Percentiles rank a stretch among this genome's conserved stretches.
Evolutionary conservation across 2,329 filamentous ascomycete species (phyloP).

Genomic region (Nemania sp.): DNA sequence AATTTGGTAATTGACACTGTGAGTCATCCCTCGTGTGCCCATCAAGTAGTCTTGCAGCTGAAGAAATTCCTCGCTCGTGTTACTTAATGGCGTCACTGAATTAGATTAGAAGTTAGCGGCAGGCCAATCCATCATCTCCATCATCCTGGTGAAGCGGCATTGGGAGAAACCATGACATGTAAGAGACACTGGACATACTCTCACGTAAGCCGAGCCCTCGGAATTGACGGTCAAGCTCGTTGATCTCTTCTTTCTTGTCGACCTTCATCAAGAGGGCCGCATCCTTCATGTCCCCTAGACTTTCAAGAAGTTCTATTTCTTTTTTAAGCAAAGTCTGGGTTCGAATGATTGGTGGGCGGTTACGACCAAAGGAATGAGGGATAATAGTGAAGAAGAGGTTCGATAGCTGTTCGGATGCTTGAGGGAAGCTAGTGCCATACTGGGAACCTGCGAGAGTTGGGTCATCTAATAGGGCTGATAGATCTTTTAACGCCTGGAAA

Average conservation of each 20-base stretch:
- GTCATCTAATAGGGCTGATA: slow-evolving; percentile 68
- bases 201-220: slow-evolving; percentile 72
- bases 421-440: slow-evolving; percentile 45
- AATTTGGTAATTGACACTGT: slow-evolving; percentile 63
- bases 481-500: slow-evolving; percentile 76
- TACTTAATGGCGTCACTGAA: slow-evolving; percentile 65
- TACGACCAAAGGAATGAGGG: slow-evolving; percentile 75
- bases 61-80: slow-evolving; percentile 63
- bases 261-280: slow-evolving; percentile 77
- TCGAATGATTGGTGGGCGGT: slow-evolving; percentile 70
- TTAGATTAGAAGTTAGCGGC: slow-evolving; percentile 7
- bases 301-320: slow-evolving; percentile 81
- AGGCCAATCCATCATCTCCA: neutral
- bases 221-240: slow-evolving; percentile 75
- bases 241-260: slow-evolving; percentile 57
- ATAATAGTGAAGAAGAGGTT: slow-evolving; percentile 83
- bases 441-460: slow-evolving; percentile 49
- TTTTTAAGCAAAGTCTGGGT: slow-evolving; percentile 63
- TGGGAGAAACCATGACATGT: too few relatives aligned
- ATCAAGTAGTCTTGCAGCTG: slow-evolving; percentile 70
- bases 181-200: slow-evolving; percentile 43
- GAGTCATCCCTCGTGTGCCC: slow-evolving; percentile 69
- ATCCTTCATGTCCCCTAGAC: slow-evolving; percentile 83
- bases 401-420: slow-evolving; percentile 66
- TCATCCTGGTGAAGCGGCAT: too few relatives aligned